Base-by-base conservation (phyloP, 2,329 filamentous ascomycete genomes). In the Nothophoma quercina region DNA sequence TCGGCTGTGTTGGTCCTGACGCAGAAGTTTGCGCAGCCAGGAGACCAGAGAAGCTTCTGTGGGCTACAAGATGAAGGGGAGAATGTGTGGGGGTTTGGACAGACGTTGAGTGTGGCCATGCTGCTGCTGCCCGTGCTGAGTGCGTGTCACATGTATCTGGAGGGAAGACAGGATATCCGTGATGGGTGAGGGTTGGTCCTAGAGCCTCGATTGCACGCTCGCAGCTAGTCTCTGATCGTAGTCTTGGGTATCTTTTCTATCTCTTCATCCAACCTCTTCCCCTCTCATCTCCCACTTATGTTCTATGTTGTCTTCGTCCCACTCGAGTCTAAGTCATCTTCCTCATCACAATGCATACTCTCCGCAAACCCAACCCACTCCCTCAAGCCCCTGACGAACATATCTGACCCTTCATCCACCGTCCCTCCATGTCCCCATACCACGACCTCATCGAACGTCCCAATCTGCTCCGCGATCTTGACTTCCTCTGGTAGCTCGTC, bases 371-470 rank as follows among this genome's bases (percentile, higher is more conserved):
- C 79, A 51, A 96, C 79, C 91, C 92, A 96, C 73, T 96, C 92
- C 60, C 88, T 83, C 34, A 96, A 77, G 0, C 88, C 86, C 69
- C 88, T 88, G 4, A 90, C 79, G 70, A 91, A 95, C 1, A 83
- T 79, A 74, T 96, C 91, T 5, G 77, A 76, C 22, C 79, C 79
- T 0, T 80, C 79, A 54, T 88, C 85, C 5, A 86, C 86, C 41
- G 84, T 64, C 1, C 77, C 74, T 61, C 95, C 92, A 71, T 96
- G 92, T 0, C 84, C 87, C 93, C 93, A 98, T n/a, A 96, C 81
- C 3, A 91, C 76, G 42, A 96, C 72, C 47, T 89, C 81, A 6
- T 91, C 85, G 68, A 97, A 97, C 13, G 80, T 80, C 1, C 85
- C 86, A 16, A 86, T 79, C 34, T 85, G 78, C 42, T 89, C 82